These are phyloP conservation scores for Pharus latifolius DNA, from an alignment of 176 grass and related monocot species.

Conservation along the genomic window DNA sequence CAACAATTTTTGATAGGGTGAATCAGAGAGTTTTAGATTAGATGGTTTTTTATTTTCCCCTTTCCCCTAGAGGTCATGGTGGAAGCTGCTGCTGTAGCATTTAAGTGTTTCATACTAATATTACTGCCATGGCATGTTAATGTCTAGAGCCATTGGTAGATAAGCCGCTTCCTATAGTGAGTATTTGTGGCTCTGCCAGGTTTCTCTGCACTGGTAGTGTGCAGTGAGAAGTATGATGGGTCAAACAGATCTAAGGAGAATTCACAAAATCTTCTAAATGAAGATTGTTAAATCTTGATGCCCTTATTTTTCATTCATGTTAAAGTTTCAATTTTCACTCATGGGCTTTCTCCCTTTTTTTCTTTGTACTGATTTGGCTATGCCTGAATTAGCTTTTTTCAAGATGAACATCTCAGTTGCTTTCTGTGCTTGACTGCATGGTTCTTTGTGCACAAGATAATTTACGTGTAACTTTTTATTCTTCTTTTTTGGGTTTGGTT, in stretches of 20 bases:
- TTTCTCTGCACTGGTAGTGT: constrained; percentile 97
- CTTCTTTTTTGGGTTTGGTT: no score
- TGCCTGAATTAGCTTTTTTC: neutral
- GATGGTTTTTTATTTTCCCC: neutral
- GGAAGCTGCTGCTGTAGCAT: constrained; percentile 49
- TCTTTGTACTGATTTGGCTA: neutral
- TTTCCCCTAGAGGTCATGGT: constrained; percentile 1
- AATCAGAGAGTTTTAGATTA: neutral
- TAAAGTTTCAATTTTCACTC: neutral
- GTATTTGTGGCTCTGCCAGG: constrained; percentile 53
- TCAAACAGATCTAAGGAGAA: constrained; percentile 21
- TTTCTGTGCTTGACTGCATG: neutral
- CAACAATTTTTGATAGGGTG: neutral
- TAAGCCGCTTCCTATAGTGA: constrained; percentile 60
- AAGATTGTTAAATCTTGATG: neutral
- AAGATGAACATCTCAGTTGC: neutral
- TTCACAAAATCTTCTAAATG: neutral
- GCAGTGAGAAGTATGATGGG: constrained; percentile 89
- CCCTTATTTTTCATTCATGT: neutral
- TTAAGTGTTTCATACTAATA: constrained; percentile 6
- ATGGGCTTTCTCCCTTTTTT: neutral
- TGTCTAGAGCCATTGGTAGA: constrained; percentile 56
- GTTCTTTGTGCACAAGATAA: no score
- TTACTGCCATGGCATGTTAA: constrained; percentile 77
- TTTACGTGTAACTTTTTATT: no score